Base-by-base conservation (phyloP, 2,329 filamentous ascomycete species). In the Aspergillus texensis region DNA sequence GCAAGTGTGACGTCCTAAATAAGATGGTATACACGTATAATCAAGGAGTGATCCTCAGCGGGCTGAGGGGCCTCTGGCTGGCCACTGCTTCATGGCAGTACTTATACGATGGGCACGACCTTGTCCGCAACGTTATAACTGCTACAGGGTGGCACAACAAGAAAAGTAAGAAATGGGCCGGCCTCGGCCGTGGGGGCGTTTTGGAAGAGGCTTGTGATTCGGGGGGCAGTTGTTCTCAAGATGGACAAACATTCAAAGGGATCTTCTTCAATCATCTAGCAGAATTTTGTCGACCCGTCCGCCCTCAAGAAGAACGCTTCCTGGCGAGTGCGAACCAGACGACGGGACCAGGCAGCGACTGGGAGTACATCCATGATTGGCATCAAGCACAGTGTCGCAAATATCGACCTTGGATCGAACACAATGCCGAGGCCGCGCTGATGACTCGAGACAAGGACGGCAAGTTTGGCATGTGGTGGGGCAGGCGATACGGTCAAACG, bases 1-100 rank as follows among this genome's bases (percentile, higher is more conserved):
- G 86, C 0, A 84, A 87, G 66, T 97, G 94, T 76, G 92, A 97
- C 74, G 77, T 86, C 57, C 87, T 93, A 56, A 92, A 97, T 76
- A 88, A 94, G 69, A 94, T 93, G 89, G 90, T 97, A 10, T 97
- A 94, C 78, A 96, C 93, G 0, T 97, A 98, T 81, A 98, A 98
- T 78, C 94, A 98, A 77, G 94, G 94, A 26, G 93, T 97, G 4
- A 73, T 98, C 1, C 85, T 97, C 26, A 93, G 91, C 5, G 94
- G 93, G 14, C 86, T 93, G 61, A 87, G 92, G 39, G 91, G 89
- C 1, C 83, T 97, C 0, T 97, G 91, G 87, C 85, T 91, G 65
- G 88, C 88, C 16, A 97, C 92, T 0, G 91, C 90, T 14, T 85
- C 88, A n/a, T 76, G 81, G 2, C 83, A 80, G 1, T 97, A 93